Evolutionary conservation across 2,329 filamentous ascomycete species (phyloP).

Genomic region (Fusarium haematococcum): DNA sequence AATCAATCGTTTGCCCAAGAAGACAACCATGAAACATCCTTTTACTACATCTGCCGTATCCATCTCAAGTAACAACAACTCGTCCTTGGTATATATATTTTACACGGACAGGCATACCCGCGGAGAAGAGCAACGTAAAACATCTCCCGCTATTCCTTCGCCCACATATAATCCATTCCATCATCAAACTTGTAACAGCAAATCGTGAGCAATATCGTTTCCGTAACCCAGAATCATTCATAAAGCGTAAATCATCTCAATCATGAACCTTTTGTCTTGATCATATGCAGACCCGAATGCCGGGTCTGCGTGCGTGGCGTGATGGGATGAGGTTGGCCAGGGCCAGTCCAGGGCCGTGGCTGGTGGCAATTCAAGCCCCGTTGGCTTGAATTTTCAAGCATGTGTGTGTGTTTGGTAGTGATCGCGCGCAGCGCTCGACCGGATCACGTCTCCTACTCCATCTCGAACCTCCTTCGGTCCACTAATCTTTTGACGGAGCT

Average conservation of each 20-base stretch:
- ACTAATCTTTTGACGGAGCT: constrained; percentile 71
- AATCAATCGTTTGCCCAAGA: neutral
- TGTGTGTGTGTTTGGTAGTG: constrained; percentile 23
- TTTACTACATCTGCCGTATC: constrained; percentile 14
- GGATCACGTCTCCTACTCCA: constrained; percentile 68
- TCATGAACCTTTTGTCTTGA: constrained; percentile 40
- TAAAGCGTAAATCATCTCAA: constrained; percentile 44
- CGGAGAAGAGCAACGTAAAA: constrained; percentile 24
- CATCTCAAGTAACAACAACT: constrained; percentile 17
- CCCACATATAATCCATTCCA: constrained; percentile 19
- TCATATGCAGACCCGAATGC: constrained; percentile 3
- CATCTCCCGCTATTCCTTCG: constrained; percentile 29
- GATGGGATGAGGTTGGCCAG: neutral
- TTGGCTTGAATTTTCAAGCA: constrained; percentile 5
- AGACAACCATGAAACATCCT: constrained; percentile 1
- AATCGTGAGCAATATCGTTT: constrained; percentile 29
- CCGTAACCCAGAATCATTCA: constrained; percentile 34
- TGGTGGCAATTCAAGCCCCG: neutral
- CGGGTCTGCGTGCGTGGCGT: neutral
- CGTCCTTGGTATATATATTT: constrained; percentile 29
- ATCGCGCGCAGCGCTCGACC: constrained; percentile 49
- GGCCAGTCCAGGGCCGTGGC: neutral
- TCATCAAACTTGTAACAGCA: constrained; percentile 30
- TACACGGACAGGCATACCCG: constrained; percentile 33
- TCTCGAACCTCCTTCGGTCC: constrained; percentile 69